A percentile compares a stretch with the other conserved stretches of the same genome.
These are phyloP conservation scores for Colletotrichum sp. DNA, from an alignment of 2,329 filamentous ascomycete species.

Conservation along the genomic window DNA sequence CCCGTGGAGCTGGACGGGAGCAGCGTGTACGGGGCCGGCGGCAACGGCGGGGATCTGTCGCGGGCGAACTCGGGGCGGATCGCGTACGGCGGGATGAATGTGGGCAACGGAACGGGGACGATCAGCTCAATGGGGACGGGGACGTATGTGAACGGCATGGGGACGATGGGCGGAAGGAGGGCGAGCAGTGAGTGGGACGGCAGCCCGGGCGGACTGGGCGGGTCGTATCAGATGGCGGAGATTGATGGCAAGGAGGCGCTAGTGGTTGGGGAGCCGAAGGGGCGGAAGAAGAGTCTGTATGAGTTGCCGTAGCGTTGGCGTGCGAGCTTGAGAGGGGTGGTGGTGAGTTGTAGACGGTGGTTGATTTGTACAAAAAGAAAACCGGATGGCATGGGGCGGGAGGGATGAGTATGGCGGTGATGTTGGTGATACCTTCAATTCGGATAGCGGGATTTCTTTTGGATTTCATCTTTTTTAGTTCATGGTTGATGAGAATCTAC, in stretches of 20 bases:
- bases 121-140: conserved; percentile 17
- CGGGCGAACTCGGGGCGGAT: not conserved
- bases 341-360: not conserved
- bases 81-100: conserved; percentile 3
- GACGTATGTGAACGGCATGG: not conserved
- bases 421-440: conserved; percentile 5
- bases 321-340: not conserved
- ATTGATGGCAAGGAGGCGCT: conserved; percentile 17
- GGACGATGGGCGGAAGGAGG: not conserved
- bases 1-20: not conserved
- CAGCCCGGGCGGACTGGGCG: not conserved
- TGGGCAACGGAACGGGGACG: not conserved
- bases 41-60: not conserved
- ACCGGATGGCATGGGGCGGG: not conserved
- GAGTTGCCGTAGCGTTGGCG: conserved; percentile 5
- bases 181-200: conserved; percentile 10
- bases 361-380: not conserved
- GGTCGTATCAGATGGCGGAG: conserved; percentile 12
- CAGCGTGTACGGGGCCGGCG: not conserved
- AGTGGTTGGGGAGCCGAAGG: not conserved
- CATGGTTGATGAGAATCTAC: conserved; percentile 2
- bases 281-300: conserved; percentile 14
- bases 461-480: not conserved
- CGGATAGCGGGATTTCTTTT: not conserved
- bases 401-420: not conserved